Base-by-base conservation (phyloP, 2,329 filamentous ascomycete species). In the Colletotrichum tabaci region DNA sequence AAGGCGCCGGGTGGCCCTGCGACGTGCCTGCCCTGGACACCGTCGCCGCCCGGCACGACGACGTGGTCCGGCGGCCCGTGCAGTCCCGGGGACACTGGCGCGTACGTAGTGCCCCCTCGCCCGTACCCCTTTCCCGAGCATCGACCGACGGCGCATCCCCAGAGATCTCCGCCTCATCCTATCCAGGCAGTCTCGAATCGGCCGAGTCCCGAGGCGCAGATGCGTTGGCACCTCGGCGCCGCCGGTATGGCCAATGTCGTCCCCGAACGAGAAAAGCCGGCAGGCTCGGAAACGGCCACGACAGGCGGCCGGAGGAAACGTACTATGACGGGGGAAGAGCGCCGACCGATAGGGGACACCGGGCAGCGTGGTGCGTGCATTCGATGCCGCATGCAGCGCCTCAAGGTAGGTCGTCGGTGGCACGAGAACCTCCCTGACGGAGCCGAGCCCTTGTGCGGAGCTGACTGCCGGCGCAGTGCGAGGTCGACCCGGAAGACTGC, bases 371-470 rank as follows among this genome's bases (percentile, higher is more conserved):
- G 80, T 38, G 85, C 85, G 0, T 87, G 85, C 61, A 76, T 86
- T 18, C 80, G 84, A 13, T 87, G 85, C 73, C 80, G 82, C 42
- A 82, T 82, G 67, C 85, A 87, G 73, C 83, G 83, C 18, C 78
- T 84, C 60, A 79, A 80, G 35, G 85, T 86, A 80, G 74, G 23
- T 26, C 1, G 23, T 2, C 23, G 3, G 23, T 26, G 23, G 23
- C 23, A 26, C 23, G 23, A 26, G 23, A 26, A 26, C 60, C 44
- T 10, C 61, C 30, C 40, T 7, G 4, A 1, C 10, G 1, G 9
- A 26, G 35, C 9, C 6, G 12, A 40, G 16, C 12, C 8, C 15
- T 12, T 50, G 35, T 58, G 21, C 49, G 8, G 2, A 12, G 10
- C 42, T 60, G 10, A 60, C 40, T 15, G 16, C 16, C 2, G 15